Evolutionary conservation across 805 yeast genomes (phyloP).

Genomic region (Metschnikowia colocasiae): DNA sequence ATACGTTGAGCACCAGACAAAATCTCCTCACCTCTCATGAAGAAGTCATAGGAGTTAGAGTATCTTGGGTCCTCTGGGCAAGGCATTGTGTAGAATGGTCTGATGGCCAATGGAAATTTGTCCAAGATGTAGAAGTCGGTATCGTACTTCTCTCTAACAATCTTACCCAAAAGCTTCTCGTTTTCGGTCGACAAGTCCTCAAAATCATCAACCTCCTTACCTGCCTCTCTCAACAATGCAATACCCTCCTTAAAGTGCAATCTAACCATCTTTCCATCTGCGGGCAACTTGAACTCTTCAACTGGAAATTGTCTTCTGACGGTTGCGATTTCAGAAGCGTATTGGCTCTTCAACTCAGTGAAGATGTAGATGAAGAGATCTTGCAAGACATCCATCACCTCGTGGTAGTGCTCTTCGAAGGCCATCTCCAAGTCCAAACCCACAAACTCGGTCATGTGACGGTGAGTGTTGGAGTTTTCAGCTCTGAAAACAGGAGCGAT

Average conservation of each 20-base stretch:
- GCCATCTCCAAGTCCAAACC: slow-evolving; percentile 98
- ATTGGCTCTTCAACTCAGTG: slow-evolving; percentile 75
- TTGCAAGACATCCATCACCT: slow-evolving; percentile 59
- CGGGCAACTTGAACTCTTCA: slow-evolving; percentile 94
- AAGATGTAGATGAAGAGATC: slow-evolving; percentile 88
- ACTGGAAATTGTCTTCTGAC: slow-evolving; percentile 96
- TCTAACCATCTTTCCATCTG: slow-evolving; percentile 89
- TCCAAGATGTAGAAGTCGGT: slow-evolving; percentile 98
- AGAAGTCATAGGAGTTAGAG: slow-evolving; percentile 98
- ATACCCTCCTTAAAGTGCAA: slow-evolving; percentile 90
- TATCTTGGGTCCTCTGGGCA: slow-evolving; percentile 87
- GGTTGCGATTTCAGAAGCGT: slow-evolving; percentile 75
- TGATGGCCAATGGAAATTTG: slow-evolving; percentile 92
- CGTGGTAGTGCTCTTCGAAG: slow-evolving; percentile 97
- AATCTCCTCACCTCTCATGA: slow-evolving; percentile 99
- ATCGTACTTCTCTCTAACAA: slow-evolving; percentile 89
- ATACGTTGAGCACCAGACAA: slow-evolving; percentile 99
- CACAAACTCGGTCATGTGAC: slow-evolving; percentile 98
- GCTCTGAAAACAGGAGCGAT: slow-evolving; percentile 98
- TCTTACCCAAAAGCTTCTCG: slow-evolving; percentile 87
- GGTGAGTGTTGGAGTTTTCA: slow-evolving; percentile 97
- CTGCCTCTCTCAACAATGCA: slow-evolving; percentile 77
- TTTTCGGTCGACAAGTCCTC: slow-evolving; percentile 93
- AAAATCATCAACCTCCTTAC: slow-evolving; percentile 78
- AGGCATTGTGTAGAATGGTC: slow-evolving; percentile 99